phyloP scores from a whole-genome alignment of 306 rosid species.

The Elaeagnus macrophylla region DNA sequence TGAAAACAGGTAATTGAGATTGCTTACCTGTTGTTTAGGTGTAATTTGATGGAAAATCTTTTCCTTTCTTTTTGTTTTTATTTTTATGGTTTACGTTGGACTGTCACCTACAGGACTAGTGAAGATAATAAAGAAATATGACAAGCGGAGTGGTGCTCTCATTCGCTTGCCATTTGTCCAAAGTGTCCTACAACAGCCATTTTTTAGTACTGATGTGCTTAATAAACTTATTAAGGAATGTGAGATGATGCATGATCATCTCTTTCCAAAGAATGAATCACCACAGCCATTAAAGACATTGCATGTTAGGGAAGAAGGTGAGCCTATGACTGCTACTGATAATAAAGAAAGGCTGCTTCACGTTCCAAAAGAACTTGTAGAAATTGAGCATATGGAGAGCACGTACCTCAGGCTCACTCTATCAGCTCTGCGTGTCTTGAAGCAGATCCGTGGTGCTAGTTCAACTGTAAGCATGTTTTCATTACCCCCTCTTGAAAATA shows the following conservation, averaged over 20 bases:
- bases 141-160: slow-evolving; percentile 71
- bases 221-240: slow-evolving; percentile 74
- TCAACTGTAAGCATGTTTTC: slow-evolving; percentile 64
- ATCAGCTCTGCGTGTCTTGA: slow-evolving; percentile 54
- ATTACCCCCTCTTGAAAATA: slow-evolving; percentile 51
- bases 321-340: slow-evolving; percentile 20
- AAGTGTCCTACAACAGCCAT: slow-evolving; percentile 70
- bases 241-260: slow-evolving; percentile 42
- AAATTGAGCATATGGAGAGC: slow-evolving; percentile 65
- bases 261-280: slow-evolving; percentile 42
- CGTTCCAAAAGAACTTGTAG: slow-evolving; percentile 57
- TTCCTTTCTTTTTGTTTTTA: neutral
- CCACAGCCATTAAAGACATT: slow-evolving; percentile 23
- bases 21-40: neutral
- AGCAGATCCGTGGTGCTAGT: slow-evolving; percentile 70
- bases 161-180: slow-evolving; percentile 66
- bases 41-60: neutral
- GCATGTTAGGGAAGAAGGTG: slow-evolving; percentile 28
- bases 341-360: slow-evolving; percentile 23
- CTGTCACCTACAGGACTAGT: slow-evolving; percentile 36
- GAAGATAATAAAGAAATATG: slow-evolving; percentile 87
- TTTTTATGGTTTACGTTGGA: neutral
- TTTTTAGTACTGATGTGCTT: slow-evolving; percentile 67
- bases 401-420: slow-evolving; percentile 42
- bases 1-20: too few species aligned